These are phyloP conservation scores for Colletotrichum scovillei DNA, from an alignment of 2,329 filamentous ascomycete genomes.

Conservation along the genomic window DNA sequence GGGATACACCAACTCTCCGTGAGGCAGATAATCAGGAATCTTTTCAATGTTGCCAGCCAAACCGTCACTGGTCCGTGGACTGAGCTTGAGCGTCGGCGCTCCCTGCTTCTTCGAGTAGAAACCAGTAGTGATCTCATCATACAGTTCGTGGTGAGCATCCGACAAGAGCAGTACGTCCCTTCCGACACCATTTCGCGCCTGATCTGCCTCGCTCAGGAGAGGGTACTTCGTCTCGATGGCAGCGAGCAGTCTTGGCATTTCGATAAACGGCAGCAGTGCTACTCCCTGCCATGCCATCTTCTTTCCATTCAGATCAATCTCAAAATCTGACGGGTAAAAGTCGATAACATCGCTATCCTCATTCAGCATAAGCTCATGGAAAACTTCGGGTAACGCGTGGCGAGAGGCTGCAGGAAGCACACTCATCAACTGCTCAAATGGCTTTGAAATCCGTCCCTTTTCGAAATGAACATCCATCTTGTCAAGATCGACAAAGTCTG, in stretches of 20 bases:
- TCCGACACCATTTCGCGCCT: constrained; percentile 81
- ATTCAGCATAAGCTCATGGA: constrained; percentile 91
- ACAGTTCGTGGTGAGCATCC: constrained; percentile 81
- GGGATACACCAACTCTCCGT: constrained; percentile 83
- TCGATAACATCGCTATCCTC: constrained; percentile 93
- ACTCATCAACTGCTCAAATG: constrained; percentile 98
- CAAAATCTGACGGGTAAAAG: constrained; percentile 96
- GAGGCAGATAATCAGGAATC: constrained; percentile 85
- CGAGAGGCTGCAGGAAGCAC: constrained; percentile 94
- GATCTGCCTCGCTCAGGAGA: constrained; percentile 80
- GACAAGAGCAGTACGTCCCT: constrained; percentile 87
- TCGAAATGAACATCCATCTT: constrained; percentile 85
- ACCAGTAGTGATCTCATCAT: constrained; percentile 83
- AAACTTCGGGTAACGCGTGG: constrained; percentile 87
- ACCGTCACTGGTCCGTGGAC: constrained; percentile 80
- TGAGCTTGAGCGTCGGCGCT: constrained; percentile 74
- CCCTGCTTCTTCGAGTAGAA: constrained; percentile 94
- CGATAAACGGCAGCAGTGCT: constrained; percentile 93
- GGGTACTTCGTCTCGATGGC: constrained; percentile 89
- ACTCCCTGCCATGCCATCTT: constrained; percentile 99
- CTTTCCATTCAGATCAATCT: constrained; percentile 94
- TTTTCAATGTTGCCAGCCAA: constrained; percentile 85
- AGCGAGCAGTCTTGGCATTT: constrained; percentile 84
- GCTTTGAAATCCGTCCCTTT: constrained; percentile 86
- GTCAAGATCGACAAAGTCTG: constrained; percentile 87